phyloP scores from a whole-genome alignment of 257 asterid genomes.

The Nicotiana tomentosiformis region DNA sequence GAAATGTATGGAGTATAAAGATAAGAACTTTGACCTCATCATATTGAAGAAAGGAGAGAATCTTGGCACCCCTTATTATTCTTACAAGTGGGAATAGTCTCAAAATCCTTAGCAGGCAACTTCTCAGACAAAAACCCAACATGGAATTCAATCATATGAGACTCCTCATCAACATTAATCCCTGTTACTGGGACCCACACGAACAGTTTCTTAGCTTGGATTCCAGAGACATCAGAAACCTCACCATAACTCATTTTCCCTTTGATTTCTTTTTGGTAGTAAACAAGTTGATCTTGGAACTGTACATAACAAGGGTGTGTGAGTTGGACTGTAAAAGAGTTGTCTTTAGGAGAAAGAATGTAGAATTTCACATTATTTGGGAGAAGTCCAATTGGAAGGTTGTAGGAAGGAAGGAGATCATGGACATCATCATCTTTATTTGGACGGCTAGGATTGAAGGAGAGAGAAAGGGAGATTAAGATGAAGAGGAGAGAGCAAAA shows the following conservation, averaged over 20 bases:
- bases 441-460: too few relatives aligned
- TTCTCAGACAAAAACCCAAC: slow-evolving; percentile 49
- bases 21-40: not conserved
- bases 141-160: slow-evolving; percentile 43
- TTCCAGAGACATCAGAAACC: slow-evolving; percentile 60
- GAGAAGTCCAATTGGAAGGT: too few relatives aligned
- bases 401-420: slow-evolving; percentile 18
- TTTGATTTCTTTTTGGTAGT: slow-evolving; percentile 37
- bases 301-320: slow-evolving; percentile 23
- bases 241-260: slow-evolving; percentile 56
- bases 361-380: too few relatives aligned
- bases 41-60: not conserved
- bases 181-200: slow-evolving; percentile 60
- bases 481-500: too few relatives aligned
- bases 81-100: slow-evolving; percentile 28
- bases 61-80: slow-evolving; percentile 11
- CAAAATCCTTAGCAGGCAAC: slow-evolving; percentile 51
- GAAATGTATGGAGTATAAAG: not conserved
- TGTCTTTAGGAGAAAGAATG: too few relatives aligned
- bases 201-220: slow-evolving; percentile 58
- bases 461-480: too few relatives aligned
- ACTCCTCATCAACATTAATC: slow-evolving; percentile 41
- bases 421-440: slow-evolving; percentile 8
- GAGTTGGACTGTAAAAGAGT: too few relatives aligned
- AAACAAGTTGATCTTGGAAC: slow-evolving; percentile 49